phyloP scores from a whole-genome alignment of 1,284 basidiomycete genomes.

The Ceraceosorus guamensis region DNA sequence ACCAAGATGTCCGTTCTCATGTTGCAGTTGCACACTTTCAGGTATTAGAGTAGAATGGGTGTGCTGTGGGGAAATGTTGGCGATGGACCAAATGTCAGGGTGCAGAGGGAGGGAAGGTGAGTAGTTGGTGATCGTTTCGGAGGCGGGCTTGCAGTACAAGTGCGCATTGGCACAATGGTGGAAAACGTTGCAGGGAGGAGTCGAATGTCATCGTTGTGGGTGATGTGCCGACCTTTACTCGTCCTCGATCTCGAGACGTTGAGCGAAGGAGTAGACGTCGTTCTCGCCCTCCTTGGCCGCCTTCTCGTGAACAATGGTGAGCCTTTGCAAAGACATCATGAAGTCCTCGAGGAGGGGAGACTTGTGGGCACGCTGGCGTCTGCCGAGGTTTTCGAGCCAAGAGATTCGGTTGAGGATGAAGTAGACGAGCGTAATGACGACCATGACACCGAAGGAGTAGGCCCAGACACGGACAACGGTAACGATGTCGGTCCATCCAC shows the following conservation, averaged over 20 bases:
- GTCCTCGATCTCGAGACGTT: constrained; percentile 46
- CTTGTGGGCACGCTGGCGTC: constrained; percentile 51
- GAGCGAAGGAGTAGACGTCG: constrained; percentile 45
- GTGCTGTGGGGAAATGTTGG: too few species aligned
- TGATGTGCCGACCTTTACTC: constrained; percentile 35
- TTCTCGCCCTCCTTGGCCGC: constrained; percentile 36
- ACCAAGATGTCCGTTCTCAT: too few species aligned
- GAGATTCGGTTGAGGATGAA: constrained; percentile 50
- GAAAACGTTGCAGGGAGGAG: too few species aligned
- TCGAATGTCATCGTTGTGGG: too few species aligned
- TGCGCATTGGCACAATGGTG: too few species aligned
- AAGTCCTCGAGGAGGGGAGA: constrained; percentile 54
- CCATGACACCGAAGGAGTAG: constrained; percentile 54
- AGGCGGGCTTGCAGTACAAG: too few species aligned
- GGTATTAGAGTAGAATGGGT: too few species aligned
- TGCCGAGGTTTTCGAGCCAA: constrained; percentile 54
- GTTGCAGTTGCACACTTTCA: too few species aligned
- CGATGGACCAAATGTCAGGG: too few species aligned
- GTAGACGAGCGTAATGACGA: constrained; percentile 53
- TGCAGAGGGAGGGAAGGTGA: too few species aligned
- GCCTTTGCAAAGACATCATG: constrained; percentile 53
- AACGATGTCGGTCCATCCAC: constrained; percentile 53
- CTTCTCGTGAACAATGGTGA: constrained; percentile 55
- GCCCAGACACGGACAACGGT: constrained; percentile 56
- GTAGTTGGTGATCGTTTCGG: too few species aligned